Conservation (phyloP, 495 filamentous ascomycete species). For the Podospora fimiseda region DNA sequence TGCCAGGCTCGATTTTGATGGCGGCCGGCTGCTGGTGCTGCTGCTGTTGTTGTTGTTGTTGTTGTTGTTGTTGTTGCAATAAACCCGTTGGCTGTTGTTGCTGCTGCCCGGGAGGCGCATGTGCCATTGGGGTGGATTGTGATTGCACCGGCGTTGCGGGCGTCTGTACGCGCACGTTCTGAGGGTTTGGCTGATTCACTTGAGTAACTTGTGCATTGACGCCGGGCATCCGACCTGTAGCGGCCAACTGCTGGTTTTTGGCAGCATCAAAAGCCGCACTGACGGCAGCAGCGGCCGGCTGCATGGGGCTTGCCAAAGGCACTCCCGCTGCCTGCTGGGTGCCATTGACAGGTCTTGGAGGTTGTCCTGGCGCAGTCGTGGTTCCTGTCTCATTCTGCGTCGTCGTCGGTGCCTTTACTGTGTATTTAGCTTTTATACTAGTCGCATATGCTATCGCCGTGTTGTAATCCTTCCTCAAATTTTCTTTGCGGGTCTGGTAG, state of each 20-base stretch:
- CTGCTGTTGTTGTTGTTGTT: constrained; percentile 27
- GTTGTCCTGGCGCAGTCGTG: constrained; percentile 7
- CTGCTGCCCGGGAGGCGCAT: too few relatives aligned
- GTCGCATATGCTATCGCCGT: constrained; percentile 31
- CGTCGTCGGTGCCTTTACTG: constrained; percentile 22
- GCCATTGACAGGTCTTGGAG: too few relatives aligned
- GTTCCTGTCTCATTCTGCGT: constrained; percentile 16
- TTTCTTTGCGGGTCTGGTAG: constrained; percentile 22
- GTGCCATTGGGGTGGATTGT: constrained; percentile 15
- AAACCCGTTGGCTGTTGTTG: constrained; percentile 10
- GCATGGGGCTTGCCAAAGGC: constrained; percentile 20
- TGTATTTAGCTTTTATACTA: constrained; percentile 23
- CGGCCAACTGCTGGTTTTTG: constrained; percentile 45
- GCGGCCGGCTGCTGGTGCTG: constrained; percentile 24
- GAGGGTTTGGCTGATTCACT: constrained; percentile 14
- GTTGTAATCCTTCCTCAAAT: constrained; percentile 26
- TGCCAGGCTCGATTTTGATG: constrained; percentile 37
- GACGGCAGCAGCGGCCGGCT: constrained; percentile 32
- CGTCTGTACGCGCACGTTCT: constrained; percentile 18
- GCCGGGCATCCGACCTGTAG: constrained; percentile 24
- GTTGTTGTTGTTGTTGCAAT: constrained; percentile 3
- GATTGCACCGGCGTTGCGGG: constrained; percentile 19
- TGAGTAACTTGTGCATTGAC: constrained; percentile 15
- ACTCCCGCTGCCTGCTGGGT: background rate
- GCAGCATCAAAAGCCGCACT: constrained; percentile 49